phyloP scores from a whole-genome alignment of 495 filamentous ascomycete species.

The Penicillium longicatenatum region DNA sequence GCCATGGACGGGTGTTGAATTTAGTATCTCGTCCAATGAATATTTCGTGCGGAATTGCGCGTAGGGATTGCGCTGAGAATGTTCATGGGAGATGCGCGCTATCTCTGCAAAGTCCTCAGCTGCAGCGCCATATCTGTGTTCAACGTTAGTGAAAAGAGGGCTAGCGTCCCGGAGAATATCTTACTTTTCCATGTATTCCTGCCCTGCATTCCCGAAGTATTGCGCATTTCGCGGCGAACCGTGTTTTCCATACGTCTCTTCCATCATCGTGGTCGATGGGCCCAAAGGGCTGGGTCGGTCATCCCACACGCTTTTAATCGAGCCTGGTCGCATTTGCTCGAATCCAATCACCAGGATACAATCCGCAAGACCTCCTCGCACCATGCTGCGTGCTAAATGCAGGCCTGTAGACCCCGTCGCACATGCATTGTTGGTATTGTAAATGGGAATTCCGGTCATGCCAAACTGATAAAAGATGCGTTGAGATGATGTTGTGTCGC shows the following conservation, averaged over 20 bases:
- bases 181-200: conserved; percentile 83
- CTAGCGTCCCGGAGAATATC: conserved; percentile 15
- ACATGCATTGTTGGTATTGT: conserved; percentile 91
- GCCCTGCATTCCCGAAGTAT: conserved; percentile 82
- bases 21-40: conserved; percentile 78
- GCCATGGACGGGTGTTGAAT: conserved; percentile 73
- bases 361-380: conserved; percentile 67
- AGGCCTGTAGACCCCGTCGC: conserved; percentile 79
- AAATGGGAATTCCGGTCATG: conserved; percentile 83
- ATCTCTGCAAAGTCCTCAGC: conserved; percentile 82
- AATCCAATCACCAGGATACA: conserved; percentile 84
- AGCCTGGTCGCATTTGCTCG: conserved; percentile 84
- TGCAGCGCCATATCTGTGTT: conserved; percentile 62
- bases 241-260: conserved; percentile 23
- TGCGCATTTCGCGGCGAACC: conserved; percentile 66
- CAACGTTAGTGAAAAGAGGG: conserved; percentile 21
- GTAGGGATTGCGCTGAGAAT: conserved; percentile 81
- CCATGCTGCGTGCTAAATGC: conserved; percentile 68
- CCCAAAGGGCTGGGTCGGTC: conserved; percentile 24
- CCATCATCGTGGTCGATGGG: conserved; percentile 26
- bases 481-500: conserved; percentile 70
- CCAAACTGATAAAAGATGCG: conserved; percentile 91
- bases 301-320: conserved; percentile 29
- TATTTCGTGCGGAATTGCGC: conserved; percentile 92
- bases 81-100: conserved; percentile 77